A percentile compares a stretch with the other conserved stretches of the same genome.
These are phyloP conservation scores for Boletus rubroflammeus DNA, from an alignment of 768 basidiomycete species.

Conservation along the genomic window DNA sequence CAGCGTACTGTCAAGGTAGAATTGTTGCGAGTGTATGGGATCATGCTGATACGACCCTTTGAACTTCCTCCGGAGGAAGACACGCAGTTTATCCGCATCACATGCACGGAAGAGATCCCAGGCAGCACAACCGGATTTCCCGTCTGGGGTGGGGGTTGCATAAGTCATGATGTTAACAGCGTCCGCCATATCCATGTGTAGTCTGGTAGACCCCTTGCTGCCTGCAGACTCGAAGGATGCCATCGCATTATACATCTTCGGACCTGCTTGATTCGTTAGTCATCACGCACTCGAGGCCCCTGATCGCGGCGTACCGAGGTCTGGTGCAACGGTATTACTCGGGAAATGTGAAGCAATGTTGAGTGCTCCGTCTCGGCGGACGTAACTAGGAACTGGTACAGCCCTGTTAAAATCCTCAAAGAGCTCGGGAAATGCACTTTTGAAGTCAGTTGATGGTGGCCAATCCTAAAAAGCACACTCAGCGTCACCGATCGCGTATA, in stretches of 20 bases:
- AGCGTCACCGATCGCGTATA: background rate
- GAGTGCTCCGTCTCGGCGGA: slow-evolving; percentile 82
- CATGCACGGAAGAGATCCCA: slow-evolving; percentile 90
- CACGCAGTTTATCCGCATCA: slow-evolving; percentile 74
- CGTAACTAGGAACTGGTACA: slow-evolving; percentile 86
- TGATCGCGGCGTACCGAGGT: slow-evolving; percentile 54
- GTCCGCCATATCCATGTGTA: slow-evolving; percentile 95
- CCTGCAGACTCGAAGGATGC: slow-evolving; percentile 61
- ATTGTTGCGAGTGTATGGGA: slow-evolving; percentile 88
- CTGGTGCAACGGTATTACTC: slow-evolving; percentile 69
- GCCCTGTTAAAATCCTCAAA: slow-evolving; percentile 81
- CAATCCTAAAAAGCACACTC: slow-evolving; percentile 61
- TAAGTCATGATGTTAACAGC: slow-evolving; percentile 90
- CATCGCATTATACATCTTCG: slow-evolving; percentile 95
- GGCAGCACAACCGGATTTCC: slow-evolving; percentile 70
- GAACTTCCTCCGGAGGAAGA: slow-evolving; percentile 67
- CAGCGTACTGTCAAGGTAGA: slow-evolving; percentile 73
- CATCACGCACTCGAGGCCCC: background rate
- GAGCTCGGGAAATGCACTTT: slow-evolving; percentile 74
- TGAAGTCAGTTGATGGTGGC: slow-evolving; percentile 87
- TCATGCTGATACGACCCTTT: slow-evolving; percentile 57
- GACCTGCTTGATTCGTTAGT: slow-evolving; percentile 47
- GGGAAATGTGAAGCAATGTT: slow-evolving; percentile 93
- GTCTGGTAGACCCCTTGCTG: slow-evolving; percentile 78
- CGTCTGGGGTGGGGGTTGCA: slow-evolving; percentile 55